Evolutionary conservation across 2,329 filamentous ascomycete species (phyloP), one percentile per base, ranked within the genome.

Genomic region (Claviceps arundinis): DNA sequence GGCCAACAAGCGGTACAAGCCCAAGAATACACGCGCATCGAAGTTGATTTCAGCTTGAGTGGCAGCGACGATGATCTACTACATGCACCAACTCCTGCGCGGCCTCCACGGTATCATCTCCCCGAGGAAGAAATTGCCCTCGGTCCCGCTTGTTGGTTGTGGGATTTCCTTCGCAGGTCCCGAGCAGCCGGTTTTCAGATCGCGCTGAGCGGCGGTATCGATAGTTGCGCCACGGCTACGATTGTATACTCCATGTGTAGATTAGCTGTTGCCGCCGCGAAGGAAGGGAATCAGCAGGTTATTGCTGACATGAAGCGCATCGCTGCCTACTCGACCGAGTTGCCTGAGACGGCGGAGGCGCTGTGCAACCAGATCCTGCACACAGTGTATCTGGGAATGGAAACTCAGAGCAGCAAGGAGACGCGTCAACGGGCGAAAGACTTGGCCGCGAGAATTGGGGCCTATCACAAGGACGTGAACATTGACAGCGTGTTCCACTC

Each of bases 401-500:
- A 74, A 57, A 79, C 14, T 22, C 50, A 84, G 43, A 82, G 78
- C 48, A 81, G 76, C 24, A 68, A 70, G 43, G 84, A 88, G 56
- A 89, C 86, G 0, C 71, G 86, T 9, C 71, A 74, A 47, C 73
- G 87, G 30, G 84, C 87, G 1, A 77, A 77, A 60, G 72, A 76
- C 0, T 73, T 91, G 0, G 64, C 75, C 4, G 61, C 70, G 4
- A 73, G 70, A 4, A 88, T 91, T 50, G 87, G 86, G 3, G 73
- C 78, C 16, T 82, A 89, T 60, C 88, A 93, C 62, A 73, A 79
- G 4, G 78, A 90, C 60, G 70, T 89, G 45, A 80, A 89, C 60
- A 89, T 91, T 52, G 87, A 91, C 61, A 26, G 16, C 37, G 34
- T 51, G 9, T 51, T 51, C 19, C 34, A 76, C 19, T 77, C 83